A percentile compares a stretch with the other conserved stretches of the same genome.
Conservation (phyloP, 176 grass and related monocot species). For the Avena insularis region DNA sequence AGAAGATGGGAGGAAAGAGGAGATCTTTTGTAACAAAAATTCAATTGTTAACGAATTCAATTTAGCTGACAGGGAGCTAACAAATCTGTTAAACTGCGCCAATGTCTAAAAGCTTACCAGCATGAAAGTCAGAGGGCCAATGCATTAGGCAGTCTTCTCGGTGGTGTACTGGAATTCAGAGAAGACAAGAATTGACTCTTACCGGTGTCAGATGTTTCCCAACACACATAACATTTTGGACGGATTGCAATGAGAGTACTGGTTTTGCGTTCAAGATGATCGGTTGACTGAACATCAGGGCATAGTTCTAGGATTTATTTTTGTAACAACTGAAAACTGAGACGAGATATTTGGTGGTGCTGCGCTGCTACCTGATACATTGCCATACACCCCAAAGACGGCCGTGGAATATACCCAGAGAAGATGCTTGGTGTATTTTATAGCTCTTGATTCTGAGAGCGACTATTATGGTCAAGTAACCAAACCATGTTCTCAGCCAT, state of each 20-base stretch:
- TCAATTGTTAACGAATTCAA: not conserved
- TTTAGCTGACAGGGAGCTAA: no score
- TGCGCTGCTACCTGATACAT: not conserved
- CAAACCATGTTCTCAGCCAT: not conserved
- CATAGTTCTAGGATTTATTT: not conserved
- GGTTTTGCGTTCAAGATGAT: conserved; percentile 3
- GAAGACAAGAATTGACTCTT: conserved; percentile 6
- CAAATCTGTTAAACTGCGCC: not conserved
- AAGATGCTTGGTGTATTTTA: not conserved
- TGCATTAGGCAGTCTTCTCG: not conserved
- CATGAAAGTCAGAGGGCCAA: not conserved
- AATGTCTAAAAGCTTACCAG: not conserved
- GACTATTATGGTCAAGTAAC: not conserved
- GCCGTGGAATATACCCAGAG: not conserved
- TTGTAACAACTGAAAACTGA: not conserved
- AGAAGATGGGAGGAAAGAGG: not conserved
- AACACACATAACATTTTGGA: not conserved
- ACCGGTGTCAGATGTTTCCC: not conserved
- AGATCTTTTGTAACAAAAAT: not conserved
- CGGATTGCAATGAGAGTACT: not conserved
- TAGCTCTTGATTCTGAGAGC: not conserved
- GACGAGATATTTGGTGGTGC: not conserved
- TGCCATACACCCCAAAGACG: not conserved
- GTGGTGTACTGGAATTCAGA: not conserved
- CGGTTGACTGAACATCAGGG: not conserved